These are phyloP conservation scores for Plasmodium gonderi DNA, from an alignment of 169 alveolate genomes.

Conservation along the genomic window DNA sequence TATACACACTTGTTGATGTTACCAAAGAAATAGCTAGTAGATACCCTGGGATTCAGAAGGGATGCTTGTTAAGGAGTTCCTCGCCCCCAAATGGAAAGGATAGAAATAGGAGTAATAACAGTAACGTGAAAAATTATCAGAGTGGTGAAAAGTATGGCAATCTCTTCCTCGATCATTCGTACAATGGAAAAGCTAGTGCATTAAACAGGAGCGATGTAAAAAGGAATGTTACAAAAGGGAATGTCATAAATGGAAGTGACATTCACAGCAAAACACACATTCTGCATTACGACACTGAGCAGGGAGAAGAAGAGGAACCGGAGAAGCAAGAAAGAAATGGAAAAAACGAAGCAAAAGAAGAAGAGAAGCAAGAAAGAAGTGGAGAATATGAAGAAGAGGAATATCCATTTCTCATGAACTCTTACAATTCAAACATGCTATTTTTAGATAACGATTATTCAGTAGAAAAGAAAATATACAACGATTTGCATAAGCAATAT, in stretches of 20 bases:
- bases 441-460: slow-evolving; percentile 70
- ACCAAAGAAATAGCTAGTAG: slow-evolving; percentile 47
- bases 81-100: background rate
- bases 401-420: background rate
- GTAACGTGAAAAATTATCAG: background rate
- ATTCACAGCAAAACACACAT: background rate
- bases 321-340: background rate
- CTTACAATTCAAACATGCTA: slow-evolving; percentile 24
- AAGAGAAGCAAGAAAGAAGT: background rate
- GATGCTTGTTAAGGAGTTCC: background rate
- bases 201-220: background rate
- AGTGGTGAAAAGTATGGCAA: background rate
- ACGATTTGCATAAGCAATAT: slow-evolving; percentile 62
- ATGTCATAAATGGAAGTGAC: slow-evolving; percentile 9
- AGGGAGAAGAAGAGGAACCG: background rate
- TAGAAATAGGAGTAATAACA: background rate
- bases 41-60: slow-evolving; percentile 40
- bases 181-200: no score
- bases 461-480: slow-evolving; percentile 59
- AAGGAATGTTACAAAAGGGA: background rate
- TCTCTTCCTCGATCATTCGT: background rate
- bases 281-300: no score
- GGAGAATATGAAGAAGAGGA: background rate
- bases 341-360: background rate
- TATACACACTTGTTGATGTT: slow-evolving; percentile 67